Evolutionary conservation across 164 flowering plant genomes (phyloP).

Genomic region (Chimonanthus salicifolius): DNA sequence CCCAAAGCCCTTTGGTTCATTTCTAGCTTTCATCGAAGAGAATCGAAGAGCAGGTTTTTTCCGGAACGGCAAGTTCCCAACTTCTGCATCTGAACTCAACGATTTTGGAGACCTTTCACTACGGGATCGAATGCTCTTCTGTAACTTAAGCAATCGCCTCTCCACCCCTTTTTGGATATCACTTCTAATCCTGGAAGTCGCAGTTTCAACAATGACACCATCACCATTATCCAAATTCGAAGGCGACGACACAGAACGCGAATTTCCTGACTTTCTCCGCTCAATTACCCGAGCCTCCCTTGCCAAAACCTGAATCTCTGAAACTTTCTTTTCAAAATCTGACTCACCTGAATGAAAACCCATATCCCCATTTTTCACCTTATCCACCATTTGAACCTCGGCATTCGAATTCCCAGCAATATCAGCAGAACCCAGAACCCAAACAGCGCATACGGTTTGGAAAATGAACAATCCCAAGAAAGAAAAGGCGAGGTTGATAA

Average conservation of each 20-base stretch:
- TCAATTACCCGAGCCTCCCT: slow-evolving; percentile 60
- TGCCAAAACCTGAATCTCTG: slow-evolving; percentile 65
- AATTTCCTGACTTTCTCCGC: slow-evolving; percentile 22
- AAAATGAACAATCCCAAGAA: slow-evolving; percentile 50
- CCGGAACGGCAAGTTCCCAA: slow-evolving; percentile 26
- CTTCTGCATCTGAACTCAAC: slow-evolving; percentile 16
- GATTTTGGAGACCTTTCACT: neutral
- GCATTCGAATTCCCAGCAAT: slow-evolving; percentile 13
- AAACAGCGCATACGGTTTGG: slow-evolving; percentile 57
- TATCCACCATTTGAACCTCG: neutral
- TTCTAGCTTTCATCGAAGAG: slow-evolving; percentile 11
- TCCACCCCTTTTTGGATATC: slow-evolving; percentile 54
- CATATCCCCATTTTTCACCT: neutral
- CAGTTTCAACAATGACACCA: slow-evolving; percentile 11
- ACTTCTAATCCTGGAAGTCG: slow-evolving; percentile 15
- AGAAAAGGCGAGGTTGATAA: slow-evolving; percentile 30
- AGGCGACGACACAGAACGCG: slow-evolving; percentile 2
- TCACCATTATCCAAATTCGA: slow-evolving; percentile 15
- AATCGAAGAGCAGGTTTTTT: slow-evolving; percentile 38
- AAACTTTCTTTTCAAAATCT: slow-evolving; percentile 41
- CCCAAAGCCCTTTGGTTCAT: slow-evolving; percentile 45
- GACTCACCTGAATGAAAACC: slow-evolving; percentile 21
- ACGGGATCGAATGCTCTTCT: slow-evolving; percentile 28
- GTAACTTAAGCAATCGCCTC: slow-evolving; percentile 38
- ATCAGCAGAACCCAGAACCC: slow-evolving; percentile 33